Conservation (phyloP, 805 yeast genomes). For the Saccharomycodes ludwigii region DNA sequence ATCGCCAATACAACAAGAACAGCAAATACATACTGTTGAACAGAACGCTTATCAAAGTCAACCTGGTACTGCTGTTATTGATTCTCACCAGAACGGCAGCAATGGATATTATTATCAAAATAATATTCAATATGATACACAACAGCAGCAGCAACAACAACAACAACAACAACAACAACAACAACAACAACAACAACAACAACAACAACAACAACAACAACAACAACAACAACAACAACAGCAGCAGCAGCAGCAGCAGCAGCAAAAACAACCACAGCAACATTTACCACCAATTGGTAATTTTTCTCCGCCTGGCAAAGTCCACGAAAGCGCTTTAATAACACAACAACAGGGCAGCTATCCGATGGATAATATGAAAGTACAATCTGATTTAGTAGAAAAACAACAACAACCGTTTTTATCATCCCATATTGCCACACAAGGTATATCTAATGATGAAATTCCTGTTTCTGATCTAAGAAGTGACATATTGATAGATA, state of each 20-base stretch:
- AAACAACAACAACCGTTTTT: slow-evolving; percentile 2
- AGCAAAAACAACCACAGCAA: slow-evolving; percentile 10
- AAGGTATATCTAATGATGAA: slow-evolving; percentile 17
- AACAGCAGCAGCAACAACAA: slow-evolving; percentile 9
- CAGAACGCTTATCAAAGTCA: no score
- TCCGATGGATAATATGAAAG: slow-evolving; percentile 24
- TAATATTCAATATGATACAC: slow-evolving; percentile 3
- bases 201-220: slow-evolving; percentile 1
- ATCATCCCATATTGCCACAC: slow-evolving; percentile 10
- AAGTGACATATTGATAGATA: slow-evolving; percentile 16
- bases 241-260: neutral
- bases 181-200: slow-evolving; percentile 5
- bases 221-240: slow-evolving; percentile 6
- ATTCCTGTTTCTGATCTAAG: slow-evolving; percentile 27
- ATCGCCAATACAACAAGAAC: slow-evolving; percentile 21
- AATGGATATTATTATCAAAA: no score
- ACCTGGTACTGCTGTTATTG: no score
- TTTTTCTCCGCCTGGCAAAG: slow-evolving; percentile 25
- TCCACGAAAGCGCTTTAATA: slow-evolving; percentile 11
- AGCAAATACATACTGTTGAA: no score
- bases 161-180: slow-evolving; percentile 6
- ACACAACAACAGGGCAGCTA: slow-evolving; percentile 11
- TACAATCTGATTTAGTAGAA: slow-evolving; percentile 3
- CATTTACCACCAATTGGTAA: slow-evolving; percentile 27
- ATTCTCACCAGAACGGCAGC: slow-evolving; percentile 15